Percentiles rank a stretch among this genome's conserved stretches.
These are phyloP conservation scores for Ceratobasidium sp. DNA, from an alignment of 1,284 basidiomycete genomes.

Conservation along the genomic window DNA sequence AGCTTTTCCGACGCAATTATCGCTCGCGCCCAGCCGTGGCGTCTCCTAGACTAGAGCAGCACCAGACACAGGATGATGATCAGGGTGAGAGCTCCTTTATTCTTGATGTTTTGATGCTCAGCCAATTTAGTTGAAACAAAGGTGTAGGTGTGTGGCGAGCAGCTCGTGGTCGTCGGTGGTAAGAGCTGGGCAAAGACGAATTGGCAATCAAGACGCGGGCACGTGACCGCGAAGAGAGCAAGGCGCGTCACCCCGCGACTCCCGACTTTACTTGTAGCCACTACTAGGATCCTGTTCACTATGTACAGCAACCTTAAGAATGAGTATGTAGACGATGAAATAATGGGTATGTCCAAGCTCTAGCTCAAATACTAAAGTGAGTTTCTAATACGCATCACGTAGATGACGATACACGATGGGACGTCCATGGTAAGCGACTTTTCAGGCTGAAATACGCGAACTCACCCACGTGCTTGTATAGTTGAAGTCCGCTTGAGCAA, in stretches of 20 bases:
- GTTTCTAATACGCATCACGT: not conserved
- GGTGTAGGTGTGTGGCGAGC: not conserved
- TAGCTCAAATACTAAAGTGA: not conserved
- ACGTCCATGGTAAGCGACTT: constrained; percentile 31
- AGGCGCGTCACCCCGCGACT: not conserved
- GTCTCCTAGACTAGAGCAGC: not conserved
- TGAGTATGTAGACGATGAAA: not conserved
- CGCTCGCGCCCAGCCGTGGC: constrained; percentile 15
- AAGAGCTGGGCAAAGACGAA: constrained; percentile 9
- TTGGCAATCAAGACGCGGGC: not conserved
- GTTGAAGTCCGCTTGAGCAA: constrained; percentile 84
- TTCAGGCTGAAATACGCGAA: not conserved
- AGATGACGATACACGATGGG: constrained; percentile 13
- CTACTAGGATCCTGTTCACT: not conserved
- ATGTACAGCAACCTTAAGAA: not conserved
- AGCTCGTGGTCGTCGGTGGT: constrained; percentile 29
- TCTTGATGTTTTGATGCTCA: not conserved
- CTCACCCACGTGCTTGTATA: constrained; percentile 52
- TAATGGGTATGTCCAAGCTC: not conserved
- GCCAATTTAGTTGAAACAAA: not conserved
- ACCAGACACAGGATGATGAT: no score
- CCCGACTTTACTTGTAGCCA: not conserved
- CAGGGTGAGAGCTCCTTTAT: not conserved
- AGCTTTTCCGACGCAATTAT: not conserved
- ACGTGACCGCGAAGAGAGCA: constrained; percentile 34